Conservation (phyloP, 352 stramenopile species). For the Achlya hypogyna region DNA sequence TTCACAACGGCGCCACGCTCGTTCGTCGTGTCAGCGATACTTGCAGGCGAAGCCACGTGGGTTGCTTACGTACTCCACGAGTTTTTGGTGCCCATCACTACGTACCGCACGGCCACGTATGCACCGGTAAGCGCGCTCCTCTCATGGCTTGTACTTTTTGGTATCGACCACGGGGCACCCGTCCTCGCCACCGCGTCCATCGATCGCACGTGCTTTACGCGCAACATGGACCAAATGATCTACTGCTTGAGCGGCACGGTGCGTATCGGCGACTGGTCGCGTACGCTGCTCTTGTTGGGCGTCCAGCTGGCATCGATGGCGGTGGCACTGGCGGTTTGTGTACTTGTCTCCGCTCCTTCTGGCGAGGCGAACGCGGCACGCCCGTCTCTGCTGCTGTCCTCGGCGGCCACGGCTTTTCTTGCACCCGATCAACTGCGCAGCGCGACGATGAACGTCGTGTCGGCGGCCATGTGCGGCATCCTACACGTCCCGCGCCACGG, state of each 20-base stretch:
- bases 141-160: background rate
- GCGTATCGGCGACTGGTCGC: background rate
- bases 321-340: no score
- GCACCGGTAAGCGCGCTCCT: background rate
- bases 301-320: no score
- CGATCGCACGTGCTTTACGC: background rate
- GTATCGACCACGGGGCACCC: background rate
- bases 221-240: constrained; percentile 12
- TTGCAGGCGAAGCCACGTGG: background rate
- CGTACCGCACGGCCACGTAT: no score
- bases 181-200: background rate
- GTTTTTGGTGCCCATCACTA: background rate
- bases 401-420: no score
- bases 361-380: no score
- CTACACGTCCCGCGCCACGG: background rate
- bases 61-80: background rate
- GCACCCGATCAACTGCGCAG: no score
- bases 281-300: no score
- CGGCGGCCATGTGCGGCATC: background rate
- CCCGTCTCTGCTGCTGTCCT: no score
- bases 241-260: background rate
- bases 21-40: background rate
- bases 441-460: background rate
- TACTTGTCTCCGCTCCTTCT: no score
- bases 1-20: background rate